A percentile compares a stretch with the other conserved stretches of the same genome.
Evolutionary conservation across 768 basidiomycete genomes (phyloP).

Genomic region (Serpula lacrymans): DNA sequence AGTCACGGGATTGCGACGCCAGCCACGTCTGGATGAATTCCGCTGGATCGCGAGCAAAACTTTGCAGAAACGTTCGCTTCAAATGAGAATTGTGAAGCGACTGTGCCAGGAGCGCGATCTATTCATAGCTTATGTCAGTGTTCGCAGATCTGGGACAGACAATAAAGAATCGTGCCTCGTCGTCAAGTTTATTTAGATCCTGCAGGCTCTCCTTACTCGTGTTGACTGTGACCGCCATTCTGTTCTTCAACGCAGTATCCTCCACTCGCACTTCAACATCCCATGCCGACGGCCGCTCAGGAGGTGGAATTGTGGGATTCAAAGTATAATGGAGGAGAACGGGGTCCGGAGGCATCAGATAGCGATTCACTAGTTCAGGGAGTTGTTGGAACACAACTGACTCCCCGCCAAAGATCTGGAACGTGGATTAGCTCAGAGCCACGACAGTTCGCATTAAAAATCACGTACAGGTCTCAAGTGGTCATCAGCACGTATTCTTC

Average conservation of each 20-base stretch:
- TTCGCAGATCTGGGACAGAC: too few relatives aligned
- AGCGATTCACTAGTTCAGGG: conserved; percentile 83
- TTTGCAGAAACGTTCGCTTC: conserved; percentile 81
- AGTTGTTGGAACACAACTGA: conserved; percentile 72
- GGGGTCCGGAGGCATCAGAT: conserved; percentile 73
- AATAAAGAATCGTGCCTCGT: conserved; percentile 82
- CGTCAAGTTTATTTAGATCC: conserved; percentile 72
- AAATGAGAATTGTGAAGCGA: conserved; percentile 84
- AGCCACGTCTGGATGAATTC: conserved; percentile 88
- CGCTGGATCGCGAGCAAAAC: conserved; percentile 76
- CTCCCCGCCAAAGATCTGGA: conserved; percentile 70
- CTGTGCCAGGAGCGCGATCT: conserved; percentile 84
- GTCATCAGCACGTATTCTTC: conserved; percentile 67
- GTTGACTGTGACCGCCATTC: conserved; percentile 69
- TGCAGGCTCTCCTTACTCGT: conserved; percentile 69
- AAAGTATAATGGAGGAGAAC: conserved; percentile 75
- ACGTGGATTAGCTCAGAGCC: not conserved
- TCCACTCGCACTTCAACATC: conserved; percentile 90
- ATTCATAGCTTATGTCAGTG: conserved; percentile 13
- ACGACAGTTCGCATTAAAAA: too few relatives aligned
- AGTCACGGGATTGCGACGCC: conserved; percentile 86
- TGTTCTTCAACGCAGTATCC: conserved; percentile 67
- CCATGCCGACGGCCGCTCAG: conserved; percentile 74
- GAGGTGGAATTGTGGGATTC: conserved; percentile 57
- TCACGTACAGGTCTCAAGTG: conserved; percentile 59